Percentiles rank a stretch among this genome's conserved stretches.
These are phyloP conservation scores for Oidiodendron maius DNA, from an alignment of 495 filamentous ascomycete genomes.

Conservation along the genomic window DNA sequence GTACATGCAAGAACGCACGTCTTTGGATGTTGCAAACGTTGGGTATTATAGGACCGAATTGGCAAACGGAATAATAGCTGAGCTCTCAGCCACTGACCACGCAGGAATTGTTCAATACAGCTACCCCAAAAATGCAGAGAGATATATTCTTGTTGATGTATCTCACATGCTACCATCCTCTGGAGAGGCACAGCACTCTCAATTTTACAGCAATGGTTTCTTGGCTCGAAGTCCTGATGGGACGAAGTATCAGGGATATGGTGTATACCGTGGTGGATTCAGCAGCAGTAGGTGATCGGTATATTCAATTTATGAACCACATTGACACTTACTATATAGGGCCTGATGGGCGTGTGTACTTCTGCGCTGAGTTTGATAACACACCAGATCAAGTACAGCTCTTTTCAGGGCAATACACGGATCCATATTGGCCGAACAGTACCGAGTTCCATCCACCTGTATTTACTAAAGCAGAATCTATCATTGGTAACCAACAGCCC, in stretches of 20 bases:
- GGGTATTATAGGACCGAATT: conserved; percentile 62
- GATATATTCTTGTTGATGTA: conserved; percentile 23
- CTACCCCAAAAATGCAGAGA: conserved; percentile 36
- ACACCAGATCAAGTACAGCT: conserved; percentile 24
- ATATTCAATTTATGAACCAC: not conserved
- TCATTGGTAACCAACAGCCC: not conserved
- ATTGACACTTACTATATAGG: conserved; percentile 10
- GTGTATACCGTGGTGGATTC: conserved; percentile 50
- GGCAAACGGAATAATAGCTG: conserved; percentile 49
- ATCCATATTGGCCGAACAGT: conserved; percentile 11
- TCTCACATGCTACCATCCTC: conserved; percentile 36
- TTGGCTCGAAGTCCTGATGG: conserved; percentile 40
- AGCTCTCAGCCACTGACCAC: conserved; percentile 61
- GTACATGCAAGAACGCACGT: conserved; percentile 33
- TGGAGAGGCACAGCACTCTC: conserved; percentile 38
- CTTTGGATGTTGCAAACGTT: conserved; percentile 40
- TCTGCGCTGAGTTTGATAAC: conserved; percentile 47
- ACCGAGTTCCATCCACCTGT: not conserved
- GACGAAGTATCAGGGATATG: conserved; percentile 43
- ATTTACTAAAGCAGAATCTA: conserved; percentile 5
- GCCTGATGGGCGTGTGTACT: conserved; percentile 47
- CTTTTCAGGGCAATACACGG: conserved; percentile 34
- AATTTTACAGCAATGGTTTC: conserved; percentile 44
- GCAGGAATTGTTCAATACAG: conserved; percentile 62
- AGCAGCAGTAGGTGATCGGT: conserved; percentile 26